A percentile compares a stretch with the other conserved stretches of the same genome.
These are phyloP conservation scores for Lathyrus sativus DNA, from an alignment of 306 rosid genomes.

Conservation along the genomic window DNA sequence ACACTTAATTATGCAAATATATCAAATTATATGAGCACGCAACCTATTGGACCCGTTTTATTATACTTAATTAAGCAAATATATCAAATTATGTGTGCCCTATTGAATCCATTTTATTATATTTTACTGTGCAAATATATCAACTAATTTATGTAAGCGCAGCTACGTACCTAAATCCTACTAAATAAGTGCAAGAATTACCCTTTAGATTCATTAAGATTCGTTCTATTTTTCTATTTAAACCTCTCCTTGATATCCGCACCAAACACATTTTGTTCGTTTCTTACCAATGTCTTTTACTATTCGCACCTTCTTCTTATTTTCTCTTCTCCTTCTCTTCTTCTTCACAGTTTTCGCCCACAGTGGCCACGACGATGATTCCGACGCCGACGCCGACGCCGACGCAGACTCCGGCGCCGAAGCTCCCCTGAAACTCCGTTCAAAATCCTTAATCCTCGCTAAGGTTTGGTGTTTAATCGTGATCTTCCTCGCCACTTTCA, in stretches of 20 bases:
- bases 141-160: too few species aligned
- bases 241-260: not conserved
- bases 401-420: not conserved
- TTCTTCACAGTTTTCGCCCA: constrained; percentile 52
- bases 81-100: too few species aligned
- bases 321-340: constrained; percentile 34
- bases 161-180: too few species aligned
- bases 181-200: too few species aligned
- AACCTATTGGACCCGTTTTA: too few species aligned
- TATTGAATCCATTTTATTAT: too few species aligned
- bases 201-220: not conserved
- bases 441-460: constrained; percentile 52
- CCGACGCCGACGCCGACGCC: not conserved
- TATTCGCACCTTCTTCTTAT: constrained; percentile 4
- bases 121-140: too few species aligned
- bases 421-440: constrained; percentile 36
- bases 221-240: not conserved
- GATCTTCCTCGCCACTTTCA: constrained; percentile 62
- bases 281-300: constrained; percentile 33
- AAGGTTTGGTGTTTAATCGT: constrained; percentile 62
- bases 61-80: too few species aligned
- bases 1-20: too few species aligned
- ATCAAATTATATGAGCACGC: too few species aligned
- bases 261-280: not conserved
- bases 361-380: constrained; percentile 46